Base-by-base conservation (phyloP, 768 basidiomycete species). In the Tylopilus vinaceipallidus region DNA sequence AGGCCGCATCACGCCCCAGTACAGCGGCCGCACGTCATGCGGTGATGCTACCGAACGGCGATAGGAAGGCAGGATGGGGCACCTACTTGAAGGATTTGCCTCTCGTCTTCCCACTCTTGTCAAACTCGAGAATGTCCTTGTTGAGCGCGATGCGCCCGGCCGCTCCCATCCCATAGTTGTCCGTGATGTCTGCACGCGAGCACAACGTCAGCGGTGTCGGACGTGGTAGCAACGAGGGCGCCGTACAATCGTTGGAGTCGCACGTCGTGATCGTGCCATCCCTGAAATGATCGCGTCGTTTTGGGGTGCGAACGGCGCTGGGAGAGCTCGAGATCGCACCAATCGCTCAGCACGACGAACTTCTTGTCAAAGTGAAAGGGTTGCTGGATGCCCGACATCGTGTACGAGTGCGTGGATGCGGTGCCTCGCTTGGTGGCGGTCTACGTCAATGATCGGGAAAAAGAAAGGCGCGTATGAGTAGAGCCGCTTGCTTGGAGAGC, bases 181-280 rank as follows among this genome's bases (percentile, higher is more conserved):
- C 95, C 30, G 93, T 94, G 74, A 95, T 65, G 67, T 84, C 91
- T 93, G 59, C 37, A 40, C 42, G 33, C 23, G 20, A 17, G 24
- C 13, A 29, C n/a, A n/a, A 6, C 30, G 22, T 22, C 19, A 34
- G 19, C n/a, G n/a, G n/a, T n/a, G n/a, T 23, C 3, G 3, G 3
- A 19, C 42, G 12, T 42, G 27, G 26, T 29, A 54, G n/a, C n/a
- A 26, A 1, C 30, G 9, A 10, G n/a, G 41, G 11, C 20, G n/a
- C 23, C 83, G 54, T 64, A 92, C 88, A 93, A 61, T 97, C 94
- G 67, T 98, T 98, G 7, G 90, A 92, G 65, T 98, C 94, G 61
- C 80, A 82, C 34, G 81, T 92, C 3, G 94, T 95, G 71, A 98
- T 95, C 13, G 94, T 98, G 60, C 89, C 89, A 72, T 92, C 89